Conservation (phyloP, 768 basidiomycete species). For the Mycena albidolilacea region DNA sequence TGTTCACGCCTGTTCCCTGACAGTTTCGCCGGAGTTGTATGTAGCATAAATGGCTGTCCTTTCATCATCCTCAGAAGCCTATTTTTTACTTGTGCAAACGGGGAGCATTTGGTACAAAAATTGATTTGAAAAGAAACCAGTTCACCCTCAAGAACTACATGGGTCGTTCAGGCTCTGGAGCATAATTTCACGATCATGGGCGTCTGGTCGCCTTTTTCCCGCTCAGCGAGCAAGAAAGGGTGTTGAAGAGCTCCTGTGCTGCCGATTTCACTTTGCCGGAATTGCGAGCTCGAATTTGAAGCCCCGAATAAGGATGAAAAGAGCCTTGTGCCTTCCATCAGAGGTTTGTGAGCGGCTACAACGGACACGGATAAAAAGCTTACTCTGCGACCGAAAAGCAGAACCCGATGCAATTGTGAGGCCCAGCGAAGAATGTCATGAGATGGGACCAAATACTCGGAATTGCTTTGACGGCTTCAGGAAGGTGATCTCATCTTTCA, state of each 20-base stretch:
- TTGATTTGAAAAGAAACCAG: no score
- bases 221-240: slow-evolving; percentile 15
- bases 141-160: not conserved
- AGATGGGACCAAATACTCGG: slow-evolving; percentile 76
- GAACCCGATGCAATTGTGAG: slow-evolving; percentile 63
- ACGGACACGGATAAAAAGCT: not conserved
- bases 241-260: slow-evolving; percentile 12
- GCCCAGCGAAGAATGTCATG: slow-evolving; percentile 74
- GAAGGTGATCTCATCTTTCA: not conserved
- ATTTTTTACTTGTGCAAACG: no score
- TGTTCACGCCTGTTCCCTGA: not conserved
- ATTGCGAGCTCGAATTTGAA: slow-evolving; percentile 59
- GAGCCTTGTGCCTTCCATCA: slow-evolving; percentile 43
- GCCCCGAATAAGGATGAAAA: slow-evolving; percentile 6
- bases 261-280: slow-evolving; percentile 5
- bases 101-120: no score
- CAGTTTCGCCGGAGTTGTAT: not conserved
- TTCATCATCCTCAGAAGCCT: not conserved
- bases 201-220: slow-evolving; percentile 12
- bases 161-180: slow-evolving; percentile 7
- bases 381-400: slow-evolving; percentile 75
- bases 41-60: no score
- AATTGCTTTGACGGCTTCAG: slow-evolving; percentile 49
- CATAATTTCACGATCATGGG: slow-evolving; percentile 13
- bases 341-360: not conserved